phyloP scores from a whole-genome alignment of 1,139 yeast species.

The Ogataea hybrid region DNA sequence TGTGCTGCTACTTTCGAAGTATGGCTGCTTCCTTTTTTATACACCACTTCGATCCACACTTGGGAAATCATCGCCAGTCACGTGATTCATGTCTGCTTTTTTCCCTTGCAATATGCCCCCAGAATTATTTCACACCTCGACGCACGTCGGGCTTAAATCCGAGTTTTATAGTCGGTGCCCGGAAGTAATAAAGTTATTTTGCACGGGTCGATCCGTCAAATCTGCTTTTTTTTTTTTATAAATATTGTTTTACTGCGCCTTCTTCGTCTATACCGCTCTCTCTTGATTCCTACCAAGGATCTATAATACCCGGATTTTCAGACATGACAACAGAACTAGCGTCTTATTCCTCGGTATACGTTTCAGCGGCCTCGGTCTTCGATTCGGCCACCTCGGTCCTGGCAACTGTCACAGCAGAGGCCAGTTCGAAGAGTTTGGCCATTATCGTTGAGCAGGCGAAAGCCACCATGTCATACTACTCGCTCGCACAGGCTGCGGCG shows the following conservation, averaged over 20 bases:
- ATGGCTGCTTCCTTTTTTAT: not conserved
- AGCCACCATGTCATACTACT: conserved; percentile 35
- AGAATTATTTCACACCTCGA: not conserved
- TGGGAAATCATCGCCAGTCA: not conserved
- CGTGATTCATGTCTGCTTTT: not conserved
- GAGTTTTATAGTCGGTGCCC: too few species aligned
- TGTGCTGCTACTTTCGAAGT: not conserved
- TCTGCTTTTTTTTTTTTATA: too few species aligned
- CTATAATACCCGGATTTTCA: too few species aligned
- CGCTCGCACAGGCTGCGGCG: conserved; percentile 36
- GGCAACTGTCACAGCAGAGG: conserved; percentile 27
- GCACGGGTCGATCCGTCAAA: too few species aligned
- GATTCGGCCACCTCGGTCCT: conserved; percentile 17
- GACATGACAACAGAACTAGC: not conserved
- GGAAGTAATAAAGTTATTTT: too few species aligned
- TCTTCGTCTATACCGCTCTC: too few species aligned
- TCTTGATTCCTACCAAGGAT: too few species aligned
- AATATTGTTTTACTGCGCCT: too few species aligned
- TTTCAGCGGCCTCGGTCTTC: conserved; percentile 12
- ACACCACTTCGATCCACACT: not conserved
- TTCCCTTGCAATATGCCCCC: not conserved
- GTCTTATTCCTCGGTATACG: conserved; percentile 10
- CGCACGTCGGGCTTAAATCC: too few species aligned
- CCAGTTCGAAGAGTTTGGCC: conserved; percentile 22
- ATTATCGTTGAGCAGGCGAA: conserved; percentile 32